Evolutionary conservation across 1,284 basidiomycete genomes (phyloP), one percentile per base, ranked within the genome.

Genomic region (Neonothopanus nambi): DNA sequence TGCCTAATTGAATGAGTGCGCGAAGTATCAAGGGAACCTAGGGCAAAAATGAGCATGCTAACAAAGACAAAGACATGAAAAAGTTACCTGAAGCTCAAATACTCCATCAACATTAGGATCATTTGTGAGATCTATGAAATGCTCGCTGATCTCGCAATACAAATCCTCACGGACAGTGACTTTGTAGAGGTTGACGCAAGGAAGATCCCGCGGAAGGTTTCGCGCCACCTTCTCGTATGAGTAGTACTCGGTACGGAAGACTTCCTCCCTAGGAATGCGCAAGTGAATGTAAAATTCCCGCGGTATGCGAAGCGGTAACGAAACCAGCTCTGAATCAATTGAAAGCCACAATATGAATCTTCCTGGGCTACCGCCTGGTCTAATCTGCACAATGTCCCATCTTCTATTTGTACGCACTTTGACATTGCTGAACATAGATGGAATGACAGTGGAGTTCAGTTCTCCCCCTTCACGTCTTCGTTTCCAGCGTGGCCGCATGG

Each of bases 81-180:
- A 33, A 54, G 71, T 53, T 59, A 91, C 91, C 78, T 98, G 93
- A 36, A 90, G 80, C 72, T 99, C 97, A 65, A 90, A 99, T 1
- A 98, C 91, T 1, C 94, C 95, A 61, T 98, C 95, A 7, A 98
- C 93, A 65, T 93, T 95, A 0, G 95, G 92, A 63, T 96, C 92
- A 67, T 97, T 98, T 58, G 87, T 91, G 50, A 99, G 78, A 63
- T 93, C 87, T 30, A 93, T 89, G 65, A 98, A 98, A 67, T 97
- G 91, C 52, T 91, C 87, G 62, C 94, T 89, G 24, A 90, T 91
- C 40, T 92, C 85, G 30, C 90, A 77, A 68, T 89, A 99, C 13
- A 87, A 71, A 3, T 89, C 87, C 68, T 99, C 97, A 36, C 87
- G 80, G 26, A 97, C 93, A 1, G 83, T 79, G 45, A 99, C 73